These are phyloP conservation scores for Hirschioporus abietinus DNA, from an alignment of 768 basidiomycete species.

Conservation along the genomic window DNA sequence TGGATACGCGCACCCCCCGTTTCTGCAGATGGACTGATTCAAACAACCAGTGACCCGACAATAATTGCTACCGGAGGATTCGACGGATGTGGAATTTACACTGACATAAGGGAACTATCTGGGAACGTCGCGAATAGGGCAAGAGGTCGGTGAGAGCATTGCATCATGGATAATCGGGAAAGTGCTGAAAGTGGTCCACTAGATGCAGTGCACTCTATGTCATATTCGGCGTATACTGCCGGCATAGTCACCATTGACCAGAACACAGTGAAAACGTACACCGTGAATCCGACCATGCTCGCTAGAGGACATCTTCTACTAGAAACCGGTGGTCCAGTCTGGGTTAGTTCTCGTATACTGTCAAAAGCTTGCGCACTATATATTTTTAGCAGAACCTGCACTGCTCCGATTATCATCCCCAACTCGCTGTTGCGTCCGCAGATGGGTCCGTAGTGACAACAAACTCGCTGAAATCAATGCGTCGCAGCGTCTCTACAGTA, in stretches of 20 bases:
- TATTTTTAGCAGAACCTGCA: slow-evolving; percentile 47
- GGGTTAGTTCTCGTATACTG: slow-evolving; percentile 47
- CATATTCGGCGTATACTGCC: slow-evolving; percentile 63
- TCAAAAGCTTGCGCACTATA: not conserved
- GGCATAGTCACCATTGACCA: slow-evolving; percentile 80
- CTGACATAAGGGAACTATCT: slow-evolving; percentile 68
- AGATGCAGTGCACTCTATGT: slow-evolving; percentile 70
- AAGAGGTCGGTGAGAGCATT: slow-evolving; percentile 42
- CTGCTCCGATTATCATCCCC: slow-evolving; percentile 83
- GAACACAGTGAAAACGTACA: slow-evolving; percentile 71
- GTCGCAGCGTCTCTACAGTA: slow-evolving; percentile 69
- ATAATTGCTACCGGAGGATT: slow-evolving; percentile 75
- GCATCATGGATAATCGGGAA: slow-evolving; percentile 3
- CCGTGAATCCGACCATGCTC: slow-evolving; percentile 65
- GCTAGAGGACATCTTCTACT: slow-evolving; percentile 67
- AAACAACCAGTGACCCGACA: slow-evolving; percentile 54
- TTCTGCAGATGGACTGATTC: slow-evolving; percentile 39
- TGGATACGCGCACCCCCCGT: slow-evolving; percentile 70
- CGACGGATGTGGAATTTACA: slow-evolving; percentile 72
- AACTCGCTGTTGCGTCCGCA: slow-evolving; percentile 73
- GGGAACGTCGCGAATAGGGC: slow-evolving; percentile 72
- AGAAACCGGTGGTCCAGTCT: slow-evolving; percentile 75
- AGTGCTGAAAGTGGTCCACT: slow-evolving; percentile 3
- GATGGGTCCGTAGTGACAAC: slow-evolving; percentile 81
- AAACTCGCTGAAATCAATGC: slow-evolving; percentile 60